These are phyloP conservation scores for Aspergillus sp. DNA, from an alignment of 2,329 filamentous ascomycete species.

Conservation along the genomic window DNA sequence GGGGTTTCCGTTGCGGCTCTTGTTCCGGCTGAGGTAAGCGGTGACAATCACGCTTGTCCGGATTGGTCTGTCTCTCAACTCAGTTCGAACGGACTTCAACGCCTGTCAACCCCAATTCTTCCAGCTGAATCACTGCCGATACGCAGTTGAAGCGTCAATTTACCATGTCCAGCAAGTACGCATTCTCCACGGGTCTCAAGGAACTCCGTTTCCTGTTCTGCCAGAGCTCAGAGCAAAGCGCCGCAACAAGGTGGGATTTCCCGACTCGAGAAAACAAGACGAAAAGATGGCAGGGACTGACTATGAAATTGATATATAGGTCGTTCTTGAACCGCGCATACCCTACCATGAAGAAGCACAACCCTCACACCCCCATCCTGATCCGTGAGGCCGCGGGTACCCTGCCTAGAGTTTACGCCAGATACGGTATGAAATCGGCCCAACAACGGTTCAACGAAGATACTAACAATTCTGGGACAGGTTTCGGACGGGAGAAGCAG, in stretches of 20 bases:
- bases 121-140: background rate
- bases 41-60: slow-evolving; percentile 17
- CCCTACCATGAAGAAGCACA: slow-evolving; percentile 99
- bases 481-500: slow-evolving; percentile 62
- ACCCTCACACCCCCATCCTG: slow-evolving; percentile 87
- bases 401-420: slow-evolving; percentile 77
- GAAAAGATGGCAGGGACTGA: background rate
- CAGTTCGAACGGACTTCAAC: slow-evolving; percentile 1
- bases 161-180: slow-evolving; percentile 86
- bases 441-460: slow-evolving; percentile 1
- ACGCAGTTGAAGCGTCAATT: slow-evolving; percentile 2
- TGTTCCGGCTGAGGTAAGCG: slow-evolving; percentile 26
- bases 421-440: slow-evolving; percentile 67
- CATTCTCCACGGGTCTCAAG: slow-evolving; percentile 79
- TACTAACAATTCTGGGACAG: slow-evolving; percentile 33
- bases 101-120: slow-evolving; percentile 2
- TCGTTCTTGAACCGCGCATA: slow-evolving; percentile 87
- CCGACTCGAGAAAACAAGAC: background rate
- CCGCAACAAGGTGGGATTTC: slow-evolving; percentile 65
- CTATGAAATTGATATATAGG: slow-evolving; percentile 41
- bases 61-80: slow-evolving; percentile 14
- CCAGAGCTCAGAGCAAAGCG: slow-evolving; percentile 86
- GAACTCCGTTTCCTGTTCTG: slow-evolving; percentile 97
- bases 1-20: slow-evolving; percentile 10
- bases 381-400: slow-evolving; percentile 85